Conservation (phyloP, 257 asterid genomes). For the Solanum lycopersicoides region DNA sequence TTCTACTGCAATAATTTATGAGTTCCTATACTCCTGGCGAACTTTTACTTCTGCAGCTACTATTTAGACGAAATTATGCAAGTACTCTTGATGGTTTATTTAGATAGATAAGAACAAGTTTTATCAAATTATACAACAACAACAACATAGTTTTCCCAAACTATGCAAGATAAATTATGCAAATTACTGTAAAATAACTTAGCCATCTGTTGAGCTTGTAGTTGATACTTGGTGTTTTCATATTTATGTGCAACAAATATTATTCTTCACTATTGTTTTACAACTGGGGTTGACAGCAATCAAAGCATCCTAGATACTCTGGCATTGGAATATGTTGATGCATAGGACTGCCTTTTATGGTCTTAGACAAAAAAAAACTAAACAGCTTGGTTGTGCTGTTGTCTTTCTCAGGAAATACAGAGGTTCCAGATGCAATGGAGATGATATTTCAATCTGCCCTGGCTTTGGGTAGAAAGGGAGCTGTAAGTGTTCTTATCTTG, state of each 20-base stretch:
- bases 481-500: conserved; percentile 44
- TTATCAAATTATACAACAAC: neutral
- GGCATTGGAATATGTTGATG: neutral
- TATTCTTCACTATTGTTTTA: neutral
- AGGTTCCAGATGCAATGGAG: conserved; percentile 96
- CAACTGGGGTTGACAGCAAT: neutral
- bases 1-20: neutral
- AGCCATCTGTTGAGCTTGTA: neutral
- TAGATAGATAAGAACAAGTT: neutral
- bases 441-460: conserved; percentile 73
- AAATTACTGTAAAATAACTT: neutral
- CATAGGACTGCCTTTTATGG: neutral
- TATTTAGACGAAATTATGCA: neutral
- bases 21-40: neutral
- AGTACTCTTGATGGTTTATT: neutral
- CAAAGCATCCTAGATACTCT: neutral
- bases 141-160: neutral
- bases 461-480: conserved; percentile 62
- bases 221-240: neutral
- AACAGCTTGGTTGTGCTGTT: neutral
- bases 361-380: neutral
- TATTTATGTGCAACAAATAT: neutral
- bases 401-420: conserved; percentile 42
- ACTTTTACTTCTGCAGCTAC: neutral
- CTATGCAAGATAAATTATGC: neutral